Conservation (phyloP, 73 alveolate species). For the Paramecium pentaurelia region DNA sequence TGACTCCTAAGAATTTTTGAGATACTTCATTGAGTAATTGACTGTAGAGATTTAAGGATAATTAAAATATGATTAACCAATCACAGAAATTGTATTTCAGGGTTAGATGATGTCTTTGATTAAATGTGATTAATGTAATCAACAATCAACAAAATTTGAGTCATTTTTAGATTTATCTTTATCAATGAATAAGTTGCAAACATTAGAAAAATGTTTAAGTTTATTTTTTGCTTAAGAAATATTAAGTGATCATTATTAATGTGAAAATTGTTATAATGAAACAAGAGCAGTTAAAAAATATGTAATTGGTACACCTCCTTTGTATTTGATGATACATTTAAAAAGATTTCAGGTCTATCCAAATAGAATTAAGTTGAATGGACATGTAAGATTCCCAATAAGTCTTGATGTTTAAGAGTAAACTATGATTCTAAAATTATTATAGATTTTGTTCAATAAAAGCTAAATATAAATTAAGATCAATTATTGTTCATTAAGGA, state of each 20-base stretch:
- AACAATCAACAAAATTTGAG: background rate
- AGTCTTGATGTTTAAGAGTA: constrained; percentile 38
- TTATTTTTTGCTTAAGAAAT: constrained; percentile 17
- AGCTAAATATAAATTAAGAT: constrained; percentile 37
- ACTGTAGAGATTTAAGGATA: constrained; percentile 8
- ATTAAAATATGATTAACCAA: constrained; percentile 20
- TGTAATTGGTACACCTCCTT: constrained; percentile 43
- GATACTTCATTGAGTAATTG: constrained; percentile 8
- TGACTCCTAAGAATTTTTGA: constrained; percentile 11
- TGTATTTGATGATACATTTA: constrained; percentile 1
- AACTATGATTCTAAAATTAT: background rate
- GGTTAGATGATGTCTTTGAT: constrained; percentile 21
- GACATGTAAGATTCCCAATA: constrained; percentile 35
- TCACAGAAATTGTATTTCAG: constrained; percentile 17
- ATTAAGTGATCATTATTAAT: constrained; percentile 4
- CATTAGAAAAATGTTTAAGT: background rate
- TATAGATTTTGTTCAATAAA: constrained; percentile 14
- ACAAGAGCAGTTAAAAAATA: constrained; percentile 18
- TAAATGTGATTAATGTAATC: background rate
- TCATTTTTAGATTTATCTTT: constrained; percentile 23
- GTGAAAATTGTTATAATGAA: constrained; percentile 1
- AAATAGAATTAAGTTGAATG: background rate
- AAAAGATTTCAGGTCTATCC: constrained; percentile 20
- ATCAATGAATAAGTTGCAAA: background rate
- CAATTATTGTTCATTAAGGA: constrained; percentile 33